Evolutionary conservation across 176 grass and related monocot genomes (phyloP).

Genomic region (Oryza australiensis): DNA sequence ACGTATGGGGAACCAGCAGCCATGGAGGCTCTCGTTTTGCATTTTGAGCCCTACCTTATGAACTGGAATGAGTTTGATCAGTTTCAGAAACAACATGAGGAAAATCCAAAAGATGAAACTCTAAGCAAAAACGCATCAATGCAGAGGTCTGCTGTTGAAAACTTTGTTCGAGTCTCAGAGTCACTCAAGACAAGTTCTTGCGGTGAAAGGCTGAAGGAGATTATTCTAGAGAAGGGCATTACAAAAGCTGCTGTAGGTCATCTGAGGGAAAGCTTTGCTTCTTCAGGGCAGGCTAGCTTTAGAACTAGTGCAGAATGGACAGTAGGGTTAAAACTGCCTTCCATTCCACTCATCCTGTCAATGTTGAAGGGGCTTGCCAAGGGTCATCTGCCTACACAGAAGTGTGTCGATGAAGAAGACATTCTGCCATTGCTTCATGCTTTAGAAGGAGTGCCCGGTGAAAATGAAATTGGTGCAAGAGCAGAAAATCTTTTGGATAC

Average conservation of each 20-base stretch:
- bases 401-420: slow-evolving; percentile 83
- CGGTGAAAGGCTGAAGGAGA: slow-evolving; percentile 90
- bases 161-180: slow-evolving; percentile 97
- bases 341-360: slow-evolving; percentile 83
- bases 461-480: slow-evolving; percentile 95
- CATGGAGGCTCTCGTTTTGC: slow-evolving; percentile 92
- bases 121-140: slow-evolving; percentile 59
- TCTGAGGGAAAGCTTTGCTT: slow-evolving; percentile 81
- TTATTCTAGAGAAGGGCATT: slow-evolving; percentile 91
- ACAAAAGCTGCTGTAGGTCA: slow-evolving; percentile 64
- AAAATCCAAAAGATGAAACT: slow-evolving; percentile 76
- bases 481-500: slow-evolving; percentile 98
- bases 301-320: slow-evolving; percentile 85
- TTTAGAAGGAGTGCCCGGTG: slow-evolving; percentile 88
- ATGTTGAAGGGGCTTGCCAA: slow-evolving; percentile 92
- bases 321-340: slow-evolving; percentile 72
- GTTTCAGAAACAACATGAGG: slow-evolving; percentile 74
- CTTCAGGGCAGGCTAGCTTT: slow-evolving; percentile 50
- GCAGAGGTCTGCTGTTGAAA: slow-evolving; percentile 82
- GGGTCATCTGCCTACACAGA: slow-evolving; percentile 91
- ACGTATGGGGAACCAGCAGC: slow-evolving; percentile 88
- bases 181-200: slow-evolving; percentile 97
- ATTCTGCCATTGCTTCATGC: slow-evolving; percentile 86
- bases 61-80: slow-evolving; percentile 81
- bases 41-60: slow-evolving; percentile 91